phyloP scores from a whole-genome alignment of 108 stramenopile genomes.

The Cyclotella cryptica region DNA sequence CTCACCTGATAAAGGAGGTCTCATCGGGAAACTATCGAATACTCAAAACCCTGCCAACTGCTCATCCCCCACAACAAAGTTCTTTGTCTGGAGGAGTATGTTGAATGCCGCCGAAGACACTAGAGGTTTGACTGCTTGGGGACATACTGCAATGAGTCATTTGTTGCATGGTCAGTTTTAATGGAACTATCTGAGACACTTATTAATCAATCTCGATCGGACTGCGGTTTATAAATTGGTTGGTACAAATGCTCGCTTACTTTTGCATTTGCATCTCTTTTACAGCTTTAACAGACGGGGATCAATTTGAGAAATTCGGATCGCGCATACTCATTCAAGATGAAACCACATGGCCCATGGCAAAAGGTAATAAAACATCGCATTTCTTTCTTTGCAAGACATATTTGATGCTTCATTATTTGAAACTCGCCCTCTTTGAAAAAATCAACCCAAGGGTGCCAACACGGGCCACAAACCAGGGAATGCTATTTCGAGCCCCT shows the following conservation, averaged over 20 bases:
- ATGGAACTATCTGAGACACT: background rate
- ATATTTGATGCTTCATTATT: background rate
- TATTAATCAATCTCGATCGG: background rate
- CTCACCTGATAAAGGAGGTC: constrained; percentile 9
- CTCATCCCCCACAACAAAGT: constrained; percentile 30
- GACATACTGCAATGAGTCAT: constrained; percentile 32
- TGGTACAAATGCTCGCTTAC: background rate
- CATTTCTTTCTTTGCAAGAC: background rate
- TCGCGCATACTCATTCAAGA: constrained; percentile 38
- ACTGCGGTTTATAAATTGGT: background rate
- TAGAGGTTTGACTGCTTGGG: constrained; percentile 44
- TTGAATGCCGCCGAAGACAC: constrained; percentile 28
- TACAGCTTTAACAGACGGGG: constrained; percentile 42
- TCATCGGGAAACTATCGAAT: constrained; percentile 25
- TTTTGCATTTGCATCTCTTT: background rate
- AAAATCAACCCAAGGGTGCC: constrained; percentile 27
- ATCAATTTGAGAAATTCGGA: constrained; percentile 18
- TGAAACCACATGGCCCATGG: constrained; percentile 47
- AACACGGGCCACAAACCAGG: constrained; percentile 38
- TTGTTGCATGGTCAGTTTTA: constrained; percentile 31
- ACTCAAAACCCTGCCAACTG: constrained; percentile 39
- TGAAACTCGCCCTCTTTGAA: background rate
- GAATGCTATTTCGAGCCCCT: constrained; percentile 53
- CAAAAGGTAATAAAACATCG: constrained; percentile 13
- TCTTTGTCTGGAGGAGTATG: constrained; percentile 38